Conservation (phyloP, 345 rosid species). For the Noccaea bulbosa region DNA sequence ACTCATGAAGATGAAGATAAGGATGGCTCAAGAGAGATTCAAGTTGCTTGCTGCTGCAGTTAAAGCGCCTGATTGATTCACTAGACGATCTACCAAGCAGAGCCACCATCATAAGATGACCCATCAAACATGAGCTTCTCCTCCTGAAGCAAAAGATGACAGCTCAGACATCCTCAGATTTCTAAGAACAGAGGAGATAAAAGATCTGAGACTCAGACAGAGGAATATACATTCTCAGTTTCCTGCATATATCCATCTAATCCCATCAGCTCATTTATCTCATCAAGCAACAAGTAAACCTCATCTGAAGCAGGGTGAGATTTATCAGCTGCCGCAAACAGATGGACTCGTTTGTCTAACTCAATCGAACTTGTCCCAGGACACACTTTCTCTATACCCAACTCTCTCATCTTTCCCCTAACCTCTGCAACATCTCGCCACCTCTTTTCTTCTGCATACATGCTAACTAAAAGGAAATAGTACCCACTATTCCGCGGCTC, state of each 20-base stretch:
- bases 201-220: neutral
- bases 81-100: no score
- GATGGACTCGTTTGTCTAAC: conserved; percentile 52
- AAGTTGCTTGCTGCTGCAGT: no score
- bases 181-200: neutral
- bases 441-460: conserved; percentile 66
- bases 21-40: no score
- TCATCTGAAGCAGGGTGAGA: conserved; percentile 56
- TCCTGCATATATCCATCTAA: conserved; percentile 40
- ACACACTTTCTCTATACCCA: conserved; percentile 56
- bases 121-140: neutral
- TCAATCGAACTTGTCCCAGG: conserved; percentile 81
- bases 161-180: neutral
- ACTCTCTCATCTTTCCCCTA: conserved; percentile 60
- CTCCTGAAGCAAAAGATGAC: neutral
- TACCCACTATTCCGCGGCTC: conserved; percentile 73
- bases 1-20: no score
- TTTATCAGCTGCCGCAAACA: conserved; percentile 69
- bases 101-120: neutral
- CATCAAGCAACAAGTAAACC: conserved; percentile 52
- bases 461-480: conserved; percentile 56
- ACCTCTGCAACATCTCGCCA: conserved; percentile 71
- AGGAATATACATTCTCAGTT: conserved; percentile 29
- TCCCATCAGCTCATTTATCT: conserved; percentile 60
- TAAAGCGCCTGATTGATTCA: no score